These are phyloP conservation scores for Boletus smithii DNA, from an alignment of 1,284 basidiomycete genomes.

Conservation along the genomic window DNA sequence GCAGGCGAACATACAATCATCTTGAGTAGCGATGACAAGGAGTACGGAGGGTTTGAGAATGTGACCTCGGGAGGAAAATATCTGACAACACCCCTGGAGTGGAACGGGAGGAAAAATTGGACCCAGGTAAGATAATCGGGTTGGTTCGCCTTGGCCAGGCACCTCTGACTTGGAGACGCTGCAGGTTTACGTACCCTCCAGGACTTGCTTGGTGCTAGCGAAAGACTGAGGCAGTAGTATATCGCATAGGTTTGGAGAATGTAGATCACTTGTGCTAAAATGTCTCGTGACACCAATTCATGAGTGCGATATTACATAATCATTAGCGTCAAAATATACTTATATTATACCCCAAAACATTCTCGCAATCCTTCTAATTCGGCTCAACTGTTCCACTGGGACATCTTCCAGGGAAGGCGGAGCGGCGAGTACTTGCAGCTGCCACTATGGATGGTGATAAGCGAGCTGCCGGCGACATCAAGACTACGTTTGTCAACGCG, in stretches of 20 bases:
- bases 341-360: too few relatives aligned
- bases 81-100: slow-evolving; percentile 83
- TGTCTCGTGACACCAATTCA: background rate
- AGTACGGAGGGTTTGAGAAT: slow-evolving; percentile 88
- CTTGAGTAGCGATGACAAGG: slow-evolving; percentile 82
- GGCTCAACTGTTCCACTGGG: background rate
- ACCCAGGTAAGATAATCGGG: slow-evolving; percentile 59
- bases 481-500: background rate
- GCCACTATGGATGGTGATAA: slow-evolving; percentile 22
- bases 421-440: too few relatives aligned
- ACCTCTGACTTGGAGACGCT: slow-evolving; percentile 12
- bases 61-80: slow-evolving; percentile 65
- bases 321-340: too few relatives aligned
- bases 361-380: too few relatives aligned
- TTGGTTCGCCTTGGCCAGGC: background rate
- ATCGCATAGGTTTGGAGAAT: background rate
- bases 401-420: too few relatives aligned
- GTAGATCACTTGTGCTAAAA: background rate
- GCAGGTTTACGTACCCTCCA: slow-evolving; percentile 77
- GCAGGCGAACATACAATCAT: slow-evolving; percentile 85
- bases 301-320: too few relatives aligned
- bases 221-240: slow-evolving; percentile 31
- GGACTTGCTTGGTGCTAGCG: slow-evolving; percentile 72
- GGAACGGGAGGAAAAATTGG: slow-evolving; percentile 91
- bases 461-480: slow-evolving; percentile 1